phyloP scores from a whole-genome alignment of 352 stramenopile genomes.

The Pythium chondricola region DNA sequence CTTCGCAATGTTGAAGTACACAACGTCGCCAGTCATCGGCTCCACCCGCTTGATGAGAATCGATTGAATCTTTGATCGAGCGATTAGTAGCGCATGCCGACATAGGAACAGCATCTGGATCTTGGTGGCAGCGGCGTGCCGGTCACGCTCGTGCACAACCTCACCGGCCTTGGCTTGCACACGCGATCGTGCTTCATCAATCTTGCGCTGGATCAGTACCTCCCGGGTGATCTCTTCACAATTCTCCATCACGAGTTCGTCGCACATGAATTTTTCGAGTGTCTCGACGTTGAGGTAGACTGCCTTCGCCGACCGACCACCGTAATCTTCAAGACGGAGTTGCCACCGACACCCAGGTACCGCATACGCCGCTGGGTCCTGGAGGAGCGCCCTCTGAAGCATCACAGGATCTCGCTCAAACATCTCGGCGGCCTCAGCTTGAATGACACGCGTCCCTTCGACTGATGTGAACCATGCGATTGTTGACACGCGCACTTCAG shows the following conservation, averaged over 20 bases:
- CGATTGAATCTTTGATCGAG: slow-evolving; percentile 42
- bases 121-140: slow-evolving; percentile 32
- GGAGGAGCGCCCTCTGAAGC: slow-evolving; percentile 34
- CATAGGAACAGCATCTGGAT: slow-evolving; percentile 66
- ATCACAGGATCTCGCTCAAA: slow-evolving; percentile 48
- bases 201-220: slow-evolving; percentile 41
- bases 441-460: slow-evolving; percentile 24
- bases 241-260: slow-evolving; percentile 62
- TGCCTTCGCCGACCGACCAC: slow-evolving; percentile 45
- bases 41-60: slow-evolving; percentile 60
- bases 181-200: slow-evolving; percentile 33
- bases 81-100: slow-evolving; percentile 34
- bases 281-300: slow-evolving; percentile 63
- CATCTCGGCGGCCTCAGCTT: slow-evolving; percentile 34
- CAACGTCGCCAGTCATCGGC: slow-evolving; percentile 31
- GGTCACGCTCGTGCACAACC: slow-evolving; percentile 24
- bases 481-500: slow-evolving; percentile 38
- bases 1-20: slow-evolving; percentile 58
- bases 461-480: slow-evolving; percentile 34
- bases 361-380: slow-evolving; percentile 24
- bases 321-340: slow-evolving; percentile 47
- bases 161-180: slow-evolving; percentile 21
- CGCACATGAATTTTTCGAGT: slow-evolving; percentile 61
- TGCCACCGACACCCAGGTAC: slow-evolving; percentile 50
- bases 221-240: slow-evolving; percentile 51